Conservation (phyloP, 371 early-diverging fungal genomes). For the Choanephora cucurbitarum region DNA sequence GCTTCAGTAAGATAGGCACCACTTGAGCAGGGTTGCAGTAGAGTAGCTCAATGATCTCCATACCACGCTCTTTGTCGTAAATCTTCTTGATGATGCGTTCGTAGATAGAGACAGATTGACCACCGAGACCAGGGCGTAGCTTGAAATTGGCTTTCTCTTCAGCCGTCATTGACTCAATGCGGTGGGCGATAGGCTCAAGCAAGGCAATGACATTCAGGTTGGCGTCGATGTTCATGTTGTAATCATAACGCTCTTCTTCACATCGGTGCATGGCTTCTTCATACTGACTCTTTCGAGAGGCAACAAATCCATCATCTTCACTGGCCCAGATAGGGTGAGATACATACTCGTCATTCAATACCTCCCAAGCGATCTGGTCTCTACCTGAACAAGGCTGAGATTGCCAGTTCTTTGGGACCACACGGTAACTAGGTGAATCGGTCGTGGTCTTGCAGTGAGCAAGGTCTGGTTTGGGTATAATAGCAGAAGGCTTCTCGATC, state of each 20-base stretch:
- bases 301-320: constrained; percentile 94
- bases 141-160: constrained; percentile 76
- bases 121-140: constrained; percentile 76
- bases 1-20: constrained; percentile 91
- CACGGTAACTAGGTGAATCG: constrained; percentile 72
- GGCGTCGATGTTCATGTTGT: constrained; percentile 95
- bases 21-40: constrained; percentile 89
- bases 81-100: constrained; percentile 85
- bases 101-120: constrained; percentile 80
- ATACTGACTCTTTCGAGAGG: constrained; percentile 90
- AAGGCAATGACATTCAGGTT: constrained; percentile 85
- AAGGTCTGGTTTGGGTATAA: constrained; percentile 65
- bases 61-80: constrained; percentile 80
- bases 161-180: constrained; percentile 71
- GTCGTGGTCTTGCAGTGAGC: constrained; percentile 50
- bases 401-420: constrained; percentile 64
- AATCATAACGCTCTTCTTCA: constrained; percentile 97
- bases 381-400: constrained; percentile 81
- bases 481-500: constrained; percentile 29
- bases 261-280: constrained; percentile 96
- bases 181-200: constrained; percentile 81
- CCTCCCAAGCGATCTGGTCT: constrained; percentile 88
- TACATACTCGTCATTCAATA: constrained; percentile 95
- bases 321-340: constrained; percentile 95
- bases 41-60: constrained; percentile 89